Evolutionary conservation across 805 yeast species (phyloP).

Genomic region (Kregervanrija delftensis): DNA sequence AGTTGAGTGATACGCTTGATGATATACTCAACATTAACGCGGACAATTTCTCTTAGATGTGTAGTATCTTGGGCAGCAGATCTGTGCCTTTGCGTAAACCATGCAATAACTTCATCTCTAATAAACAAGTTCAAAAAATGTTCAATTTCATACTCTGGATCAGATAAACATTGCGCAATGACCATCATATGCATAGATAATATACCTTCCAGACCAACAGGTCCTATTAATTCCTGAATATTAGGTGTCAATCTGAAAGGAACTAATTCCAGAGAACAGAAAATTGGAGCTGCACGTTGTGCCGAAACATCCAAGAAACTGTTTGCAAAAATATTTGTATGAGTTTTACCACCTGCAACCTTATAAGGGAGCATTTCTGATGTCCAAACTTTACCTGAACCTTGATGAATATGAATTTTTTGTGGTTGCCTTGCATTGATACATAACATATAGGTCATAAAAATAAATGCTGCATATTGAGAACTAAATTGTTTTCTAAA

Average conservation of each 20-base stretch:
- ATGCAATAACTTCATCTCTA: slow-evolving; percentile 88
- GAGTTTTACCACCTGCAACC: slow-evolving; percentile 46
- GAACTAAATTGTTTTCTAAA: slow-evolving; percentile 93
- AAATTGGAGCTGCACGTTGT: slow-evolving; percentile 68
- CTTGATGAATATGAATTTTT: slow-evolving; percentile 75
- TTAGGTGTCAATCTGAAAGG: slow-evolving; percentile 97
- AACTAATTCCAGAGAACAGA: slow-evolving; percentile 86
- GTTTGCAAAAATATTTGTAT: slow-evolving; percentile 33
- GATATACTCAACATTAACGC: slow-evolving; percentile 79
- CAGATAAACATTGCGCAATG: slow-evolving; percentile 82
- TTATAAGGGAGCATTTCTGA: slow-evolving; percentile 93
- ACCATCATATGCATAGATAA: slow-evolving; percentile 77
- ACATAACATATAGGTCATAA: slow-evolving; percentile 91
- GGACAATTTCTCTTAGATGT: slow-evolving; percentile 79
- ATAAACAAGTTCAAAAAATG: slow-evolving; percentile 90
- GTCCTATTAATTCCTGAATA: slow-evolving; percentile 88
- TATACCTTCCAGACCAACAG: slow-evolving; percentile 87
- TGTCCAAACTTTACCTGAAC: slow-evolving; percentile 86
- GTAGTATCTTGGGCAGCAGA: slow-evolving; percentile 70
- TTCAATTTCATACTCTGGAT: slow-evolving; percentile 87
- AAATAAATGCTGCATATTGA: slow-evolving; percentile 88
- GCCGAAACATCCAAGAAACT: slow-evolving; percentile 41
- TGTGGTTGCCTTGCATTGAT: slow-evolving; percentile 90
- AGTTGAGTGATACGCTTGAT: slow-evolving; percentile 72
- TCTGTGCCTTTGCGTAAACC: slow-evolving; percentile 87